Percentiles rank a stretch among this genome's conserved stretches.
Conservation (phyloP, 1,139 yeast species). For the Arxiozyma heterogenica region DNA sequence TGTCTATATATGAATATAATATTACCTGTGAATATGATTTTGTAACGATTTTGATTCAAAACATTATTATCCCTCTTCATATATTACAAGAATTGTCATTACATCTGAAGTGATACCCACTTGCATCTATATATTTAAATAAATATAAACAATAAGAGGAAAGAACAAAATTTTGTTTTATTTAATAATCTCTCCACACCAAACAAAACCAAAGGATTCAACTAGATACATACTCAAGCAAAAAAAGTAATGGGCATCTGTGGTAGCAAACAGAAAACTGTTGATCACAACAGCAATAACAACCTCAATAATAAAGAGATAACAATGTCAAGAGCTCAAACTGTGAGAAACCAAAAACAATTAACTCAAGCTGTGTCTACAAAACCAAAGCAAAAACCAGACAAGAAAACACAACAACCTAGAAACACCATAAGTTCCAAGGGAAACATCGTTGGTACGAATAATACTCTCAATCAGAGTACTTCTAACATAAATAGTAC, state of each 20-base stretch:
- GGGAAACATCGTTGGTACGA: background rate
- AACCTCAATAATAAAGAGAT: background rate
- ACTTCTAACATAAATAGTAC: background rate
- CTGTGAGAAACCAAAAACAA: constrained; percentile 1
- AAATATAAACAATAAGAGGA: background rate
- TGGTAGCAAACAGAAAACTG: constrained; percentile 4
- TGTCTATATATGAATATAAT: no score
- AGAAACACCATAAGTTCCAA: background rate
- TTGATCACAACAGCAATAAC: background rate
- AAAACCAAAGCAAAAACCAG: background rate
- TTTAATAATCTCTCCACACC: background rate
- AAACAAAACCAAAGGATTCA: background rate
- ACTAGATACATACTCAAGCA: background rate
- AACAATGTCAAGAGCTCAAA: background rate
- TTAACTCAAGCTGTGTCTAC: background rate
- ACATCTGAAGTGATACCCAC: background rate
- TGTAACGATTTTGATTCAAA: background rate
- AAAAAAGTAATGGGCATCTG: constrained; percentile 5
- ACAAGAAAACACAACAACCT: background rate
- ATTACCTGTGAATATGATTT: background rate
- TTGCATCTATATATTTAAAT: no score
- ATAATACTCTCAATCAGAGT: background rate
- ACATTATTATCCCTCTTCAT: no score
- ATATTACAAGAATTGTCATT: no score
- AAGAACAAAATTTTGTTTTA: no score